These are phyloP conservation scores for Penicillium sp. DNA, from an alignment of 2,329 filamentous ascomycete species.

Conservation along the genomic window DNA sequence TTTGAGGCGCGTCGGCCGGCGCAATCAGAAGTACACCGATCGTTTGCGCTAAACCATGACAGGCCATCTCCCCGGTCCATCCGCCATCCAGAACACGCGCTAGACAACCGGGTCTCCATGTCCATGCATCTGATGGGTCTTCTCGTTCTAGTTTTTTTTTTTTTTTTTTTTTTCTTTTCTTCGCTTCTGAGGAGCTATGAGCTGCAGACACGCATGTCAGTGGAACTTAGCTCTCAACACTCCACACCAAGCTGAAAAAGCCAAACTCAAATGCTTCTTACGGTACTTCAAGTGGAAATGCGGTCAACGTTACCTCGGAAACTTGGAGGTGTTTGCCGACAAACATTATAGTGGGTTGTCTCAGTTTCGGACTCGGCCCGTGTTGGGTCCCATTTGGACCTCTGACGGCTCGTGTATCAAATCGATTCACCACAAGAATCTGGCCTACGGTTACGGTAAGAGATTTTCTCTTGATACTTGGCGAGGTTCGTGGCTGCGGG, in stretches of 20 bases:
- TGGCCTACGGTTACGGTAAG: neutral
- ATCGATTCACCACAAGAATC: conserved; percentile 4
- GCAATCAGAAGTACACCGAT: neutral
- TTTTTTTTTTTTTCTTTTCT: neutral
- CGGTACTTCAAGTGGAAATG: neutral
- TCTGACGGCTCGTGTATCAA: conserved; percentile 11
- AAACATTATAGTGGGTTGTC: neutral
- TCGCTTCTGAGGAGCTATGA: neutral
- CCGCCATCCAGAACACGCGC: neutral
- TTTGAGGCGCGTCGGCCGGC: neutral
- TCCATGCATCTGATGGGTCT: neutral
- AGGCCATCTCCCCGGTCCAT: conserved; percentile 10
- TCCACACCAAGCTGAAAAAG: neutral
- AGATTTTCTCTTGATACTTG: neutral
- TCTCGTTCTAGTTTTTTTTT: neutral
- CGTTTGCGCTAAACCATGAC: conserved; percentile 12
- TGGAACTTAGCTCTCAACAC: neutral
- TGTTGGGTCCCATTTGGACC: conserved; percentile 7
- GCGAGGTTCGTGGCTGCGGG: neutral
- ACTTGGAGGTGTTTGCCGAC: neutral
- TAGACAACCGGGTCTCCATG: neutral
- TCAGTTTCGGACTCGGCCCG: conserved; percentile 18
- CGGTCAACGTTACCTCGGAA: neutral
- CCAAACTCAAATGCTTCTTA: neutral
- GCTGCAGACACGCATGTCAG: neutral